Evolutionary conservation across 2,329 filamentous ascomycete genomes (phyloP), one percentile per base, ranked within the genome.

Genomic region (Cordyceps farinosa): DNA sequence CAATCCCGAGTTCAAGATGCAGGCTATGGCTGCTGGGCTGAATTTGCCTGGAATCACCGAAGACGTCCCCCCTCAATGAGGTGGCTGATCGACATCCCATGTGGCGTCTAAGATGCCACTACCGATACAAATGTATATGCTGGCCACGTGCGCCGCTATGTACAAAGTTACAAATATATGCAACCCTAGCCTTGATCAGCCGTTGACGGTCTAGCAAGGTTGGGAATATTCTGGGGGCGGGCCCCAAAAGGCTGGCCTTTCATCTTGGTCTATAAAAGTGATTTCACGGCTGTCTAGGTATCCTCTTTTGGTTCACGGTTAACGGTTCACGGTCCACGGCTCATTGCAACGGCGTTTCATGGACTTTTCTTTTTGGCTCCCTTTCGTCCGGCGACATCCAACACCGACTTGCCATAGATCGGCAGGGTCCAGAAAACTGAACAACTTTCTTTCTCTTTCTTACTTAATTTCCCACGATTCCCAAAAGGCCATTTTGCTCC

Each of bases 1-100:
- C 80, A 96, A 96, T 72, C 92, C 92, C 0, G 92, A 97, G 66
- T 86, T 85, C 62, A 80, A 84, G 67, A 77, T 77, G 17, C 75
- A 77, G 53, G 76, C 76, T 48, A 69, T 78, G 44, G 77, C 80
- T 40, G 80, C 79, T 9, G 80, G 79, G 22, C 73, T 82, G 64
- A 77, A 71, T 56, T 70, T 75, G 63, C 76, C 74, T 15, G 75
- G 76, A 45, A 80, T 82, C 64, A 78, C 77, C 61, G 80, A 83
- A 66, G 79, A 82, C 70, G 73, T 73, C 75, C 72, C 40, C 6
- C 48, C 58, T 27, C 47, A 70, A 75, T 68, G 29, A 52, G 51
- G 38, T 22, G 15, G 15, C 45, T 38, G 34, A 30, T 40, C 17
- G 57, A 15, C 48, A 42, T 32, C 47, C 17, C 30, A 17, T 13